Evolutionary conservation across 2,329 filamentous ascomycete genomes (phyloP), one percentile per base, ranked within the genome.

Genomic region (Sporothrix mexicana): DNA sequence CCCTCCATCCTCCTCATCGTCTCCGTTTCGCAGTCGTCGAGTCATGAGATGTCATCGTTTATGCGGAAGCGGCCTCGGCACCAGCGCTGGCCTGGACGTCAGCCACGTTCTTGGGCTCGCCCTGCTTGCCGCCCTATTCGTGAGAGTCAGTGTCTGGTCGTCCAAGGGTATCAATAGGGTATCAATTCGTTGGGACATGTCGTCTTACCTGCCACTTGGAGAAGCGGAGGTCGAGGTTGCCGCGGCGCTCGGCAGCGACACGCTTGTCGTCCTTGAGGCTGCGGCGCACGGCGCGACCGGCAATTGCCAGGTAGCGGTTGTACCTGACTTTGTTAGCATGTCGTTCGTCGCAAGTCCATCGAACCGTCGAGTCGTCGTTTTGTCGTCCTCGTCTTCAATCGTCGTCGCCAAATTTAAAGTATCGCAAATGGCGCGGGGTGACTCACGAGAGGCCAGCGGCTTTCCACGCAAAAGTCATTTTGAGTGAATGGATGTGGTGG

Each of bases 401-500:
- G 25, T 15, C 43, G 17, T 36, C 13, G 67, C 30, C 3, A 36
- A 20, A 13, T 7, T 30, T 15, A 23, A 51, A 47, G n/a, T 9
- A 17, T 30, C 8, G 53, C 9, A 20, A 8, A 47, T 36, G 4
- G 30, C 30, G 30, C 30, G 30, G 64, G 74, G 78, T 75, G 74
- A 88, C 93, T 84, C 92, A 97, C 95, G 91, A 97, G 83, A 98
- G 88, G 85, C 96, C 96, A 84, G 96, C 93, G 82, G 95, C 90
- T 93, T 98, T 98, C 96, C 95, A 99, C 83, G 95, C 93, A 88
- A 95, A 95, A 86, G 92, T 88, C 96, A 98, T 99, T 87, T 89
- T 93, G 89, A 83, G 25, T 73, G 69, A 70, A 71, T 73, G 43
- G 61, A 20, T 61, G 61, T 68, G 30, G 30, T 36, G 30, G 30